phyloP scores from a whole-genome alignment of 768 basidiomycete species.

The Astraeus odoratus region DNA sequence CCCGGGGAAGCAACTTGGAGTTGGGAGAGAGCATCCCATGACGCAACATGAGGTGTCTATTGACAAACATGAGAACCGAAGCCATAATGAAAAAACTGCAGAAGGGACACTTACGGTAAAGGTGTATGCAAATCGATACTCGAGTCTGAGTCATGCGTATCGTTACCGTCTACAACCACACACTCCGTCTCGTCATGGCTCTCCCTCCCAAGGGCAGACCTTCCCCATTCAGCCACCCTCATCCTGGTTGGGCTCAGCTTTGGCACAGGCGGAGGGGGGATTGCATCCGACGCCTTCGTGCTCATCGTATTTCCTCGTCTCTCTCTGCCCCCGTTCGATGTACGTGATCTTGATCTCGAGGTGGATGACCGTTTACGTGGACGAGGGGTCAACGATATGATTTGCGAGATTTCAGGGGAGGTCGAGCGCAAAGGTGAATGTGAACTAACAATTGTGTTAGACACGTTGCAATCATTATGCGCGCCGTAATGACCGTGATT shows the following conservation, averaged over 20 bases:
- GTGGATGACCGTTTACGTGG: slow-evolving; percentile 22
- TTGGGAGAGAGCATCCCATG: slow-evolving; percentile 61
- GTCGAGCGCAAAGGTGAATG: slow-evolving; percentile 12
- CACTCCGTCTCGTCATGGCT: background rate
- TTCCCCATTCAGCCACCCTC: background rate
- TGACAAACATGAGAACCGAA: background rate
- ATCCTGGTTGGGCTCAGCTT: slow-evolving; percentile 4
- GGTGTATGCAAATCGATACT: slow-evolving; percentile 65
- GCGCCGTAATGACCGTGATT: background rate
- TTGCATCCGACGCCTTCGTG: slow-evolving; percentile 4
- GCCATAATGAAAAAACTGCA: background rate
- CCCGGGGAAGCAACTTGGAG: slow-evolving; percentile 49
- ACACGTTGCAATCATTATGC: background rate
- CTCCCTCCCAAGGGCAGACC: background rate
- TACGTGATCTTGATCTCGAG: slow-evolving; percentile 17
- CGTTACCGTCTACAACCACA: slow-evolving; percentile 20
- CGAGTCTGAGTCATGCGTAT: slow-evolving; percentile 47
- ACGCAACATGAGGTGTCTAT: slow-evolving; percentile 57
- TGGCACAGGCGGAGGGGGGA: slow-evolving; percentile 8
- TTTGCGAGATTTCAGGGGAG: slow-evolving; percentile 35
- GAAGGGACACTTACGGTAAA: slow-evolving; percentile 45
- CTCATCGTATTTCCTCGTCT: slow-evolving; percentile 13
- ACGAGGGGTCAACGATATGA: slow-evolving; percentile 33
- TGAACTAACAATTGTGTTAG: slow-evolving; percentile 8
- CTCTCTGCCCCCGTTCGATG: slow-evolving; percentile 10